Base-by-base conservation (phyloP, 2,329 filamentous ascomycete genomes). In the Diaporthe citri region DNA sequence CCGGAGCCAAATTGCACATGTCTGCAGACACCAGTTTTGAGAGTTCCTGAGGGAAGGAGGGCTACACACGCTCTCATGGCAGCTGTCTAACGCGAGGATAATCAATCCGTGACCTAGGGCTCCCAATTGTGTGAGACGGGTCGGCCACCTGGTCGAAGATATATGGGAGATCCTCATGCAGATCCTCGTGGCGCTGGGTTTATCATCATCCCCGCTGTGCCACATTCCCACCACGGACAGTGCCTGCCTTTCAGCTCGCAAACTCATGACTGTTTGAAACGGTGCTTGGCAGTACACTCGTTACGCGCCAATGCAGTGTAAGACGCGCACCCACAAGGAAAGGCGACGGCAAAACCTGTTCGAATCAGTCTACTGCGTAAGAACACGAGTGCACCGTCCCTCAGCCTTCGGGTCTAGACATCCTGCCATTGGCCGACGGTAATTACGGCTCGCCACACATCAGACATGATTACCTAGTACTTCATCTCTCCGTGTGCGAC, bases 371-470 rank as follows among this genome's bases (percentile, higher is more conserved):
- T 55, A 7, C n/a, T 59, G 25, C 56, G 41, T 20, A 55, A 46
- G 48, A 67, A 43, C 36, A 36, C 25, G 60, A 73, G 13, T 66
- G 62, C 46, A 56, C 55, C 22, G 25, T 15, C 60, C 41, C 20
- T 48, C 72, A 72, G 75, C 67, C 67, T 70, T 76, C 75, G 75
- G 72, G 55, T 74, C 56, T 10, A 51, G 8, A 56, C 28, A 52
- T 15, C 4, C 25, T 72, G 46, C 52, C 72, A 76, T 75, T 76
- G 72, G 75, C 69, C 55, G 52, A 43, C 17, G 36, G 28, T 57
- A 70, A 76, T 75, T 72, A 70, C 75, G 72, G 75, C 34, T 76
- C 52, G 69, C 55, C 71, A 74, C 75, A 72, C 67, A 55, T 69
- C 67, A 72, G 69, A 62, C 72, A 75, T 57, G 39, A 62, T 69